Evolutionary conservation across 345 rosid genomes (phyloP), one percentile per base, ranked within the genome.

Genomic region (Linum usitatissimum): DNA sequence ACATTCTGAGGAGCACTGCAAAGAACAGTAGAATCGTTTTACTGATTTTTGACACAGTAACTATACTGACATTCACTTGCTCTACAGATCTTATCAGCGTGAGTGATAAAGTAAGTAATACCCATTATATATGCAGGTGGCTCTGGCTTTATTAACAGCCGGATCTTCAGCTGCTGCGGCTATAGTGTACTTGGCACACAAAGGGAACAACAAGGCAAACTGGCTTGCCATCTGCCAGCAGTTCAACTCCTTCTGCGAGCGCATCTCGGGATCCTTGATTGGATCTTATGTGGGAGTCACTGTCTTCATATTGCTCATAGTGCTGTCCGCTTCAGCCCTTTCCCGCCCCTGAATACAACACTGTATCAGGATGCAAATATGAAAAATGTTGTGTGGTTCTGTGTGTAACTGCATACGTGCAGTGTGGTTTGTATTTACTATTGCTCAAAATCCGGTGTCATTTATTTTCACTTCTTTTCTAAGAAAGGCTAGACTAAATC

Each of bases 151-250:
- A n/a, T 48, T 83, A 60, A 80, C 84, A 0, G 79, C 86, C 3
- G 90, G 84, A 70, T 91, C 95, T 18, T 78, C 90, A 28, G 88
- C 98, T 38, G 83, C 92, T 55, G 81, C 96, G 3, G 92, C 95
- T 0, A 82, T 86, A 13, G 87, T 86, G 36, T 85, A 85, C 77
- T 71, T 88, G 54, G 90, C 96, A 64, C 96, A 86, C 73, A 75
- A 71, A 6, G 98, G 96, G 69, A 91, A 91, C 68, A 30, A 64
- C 0, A 82, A 23, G 65, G 68, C 83, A 57, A 88, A 86, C 77
- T 88, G 98, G 96, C 72, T 80, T 65, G 71, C 90, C 31, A 69
- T 91, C 64, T 85, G 90, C 76, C 85, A 79, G 71, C 95, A 91
- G 48, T 86, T 79, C 74, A 81, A 83, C 63, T 82, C 96, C 17